Conservation (phyloP, 257 asterid species). For the Anisodus tanguticus region DNA sequence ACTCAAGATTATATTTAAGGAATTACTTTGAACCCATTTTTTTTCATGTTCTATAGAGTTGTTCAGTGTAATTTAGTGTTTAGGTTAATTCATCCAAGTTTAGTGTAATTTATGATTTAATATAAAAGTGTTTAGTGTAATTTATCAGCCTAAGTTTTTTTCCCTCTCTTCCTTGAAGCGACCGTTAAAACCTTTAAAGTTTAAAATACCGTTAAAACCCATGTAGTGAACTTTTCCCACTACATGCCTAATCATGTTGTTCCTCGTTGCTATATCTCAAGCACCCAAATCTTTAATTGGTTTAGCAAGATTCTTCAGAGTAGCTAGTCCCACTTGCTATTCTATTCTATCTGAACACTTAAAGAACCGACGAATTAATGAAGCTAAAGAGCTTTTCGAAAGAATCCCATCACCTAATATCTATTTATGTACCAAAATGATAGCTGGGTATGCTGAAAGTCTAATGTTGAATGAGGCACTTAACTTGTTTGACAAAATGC, state of each 20-base stretch:
- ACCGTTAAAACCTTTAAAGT: not conserved
- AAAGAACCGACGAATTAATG: constrained; percentile 44
- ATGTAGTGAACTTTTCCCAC: not conserved
- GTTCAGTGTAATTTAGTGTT: not conserved
- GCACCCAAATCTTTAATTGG: constrained; percentile 29
- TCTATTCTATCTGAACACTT: constrained; percentile 42
- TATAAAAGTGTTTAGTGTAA: not conserved
- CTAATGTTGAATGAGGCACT: constrained; percentile 65
- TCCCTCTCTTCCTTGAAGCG: not conserved
- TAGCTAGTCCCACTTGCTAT: constrained; percentile 27
- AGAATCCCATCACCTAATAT: constrained; percentile 52
- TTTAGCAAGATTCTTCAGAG: constrained; percentile 31
- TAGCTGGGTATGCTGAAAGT: constrained; percentile 51
- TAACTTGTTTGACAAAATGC: constrained; percentile 73
- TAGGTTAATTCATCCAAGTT: not conserved
- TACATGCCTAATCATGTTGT: constrained; percentile 16
- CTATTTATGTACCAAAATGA: constrained; percentile 64
- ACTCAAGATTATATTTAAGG: too few species aligned
- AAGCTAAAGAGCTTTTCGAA: constrained; percentile 42
- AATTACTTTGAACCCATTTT: not conserved
- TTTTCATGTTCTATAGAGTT: not conserved
- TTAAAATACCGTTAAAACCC: constrained; percentile 9
- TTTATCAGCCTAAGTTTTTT: not conserved
- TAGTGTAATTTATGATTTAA: not conserved
- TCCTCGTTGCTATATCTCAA: constrained; percentile 34